Base-by-base conservation (phyloP, 176 grass and related monocot species). In the Triticum timopheevii region DNA sequence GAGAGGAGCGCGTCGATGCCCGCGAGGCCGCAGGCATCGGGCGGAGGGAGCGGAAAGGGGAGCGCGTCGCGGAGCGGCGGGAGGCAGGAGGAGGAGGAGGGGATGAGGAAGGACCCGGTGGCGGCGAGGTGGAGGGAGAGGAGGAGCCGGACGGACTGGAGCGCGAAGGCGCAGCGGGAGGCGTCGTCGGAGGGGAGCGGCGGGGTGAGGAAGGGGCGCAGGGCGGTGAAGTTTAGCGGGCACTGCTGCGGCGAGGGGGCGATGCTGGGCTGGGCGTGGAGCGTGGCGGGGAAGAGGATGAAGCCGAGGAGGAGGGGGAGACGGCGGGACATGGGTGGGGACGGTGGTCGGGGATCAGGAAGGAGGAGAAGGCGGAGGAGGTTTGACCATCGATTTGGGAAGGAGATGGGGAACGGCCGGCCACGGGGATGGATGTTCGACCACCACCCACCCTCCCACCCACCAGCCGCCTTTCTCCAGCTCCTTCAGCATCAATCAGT, bases 141-240 rank as follows among this genome's bases (percentile, higher is more conserved):
- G 31, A 91, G 81, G 25, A 98, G 69, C 50, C 84, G 63, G 30
- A 98, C 62, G 22, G 59, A 45, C 54, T 90, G 87, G 10, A 70
- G 69, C 40, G 80, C 59, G 44, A 88, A 68, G 54, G 45, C 58
- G 90, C 95, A 98, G 82, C 83, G 83, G 50, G 83, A 65, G 65
- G 73, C 23, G 65, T 69, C 24, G 81, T 84, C 64, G 3, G 83
- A 3, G 3, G 88, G 80, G 28, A 45, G 30, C 82, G 58, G 23
- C 78, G 70, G 31, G 1, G 65, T 12, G 38, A 87, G 75, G 86
- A 79, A 93, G 12, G 87, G 83, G 4, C 38, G 56, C 6, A 93
- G 80, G 28, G 92, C 78, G 24, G 84, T 89, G 92, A 98, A 93
- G 89, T 96, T 88, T 4, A 98, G 92, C 6, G 92, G 93, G 84